Conservation (phyloP, 495 filamentous ascomycete species). For the Podospora didyma region DNA sequence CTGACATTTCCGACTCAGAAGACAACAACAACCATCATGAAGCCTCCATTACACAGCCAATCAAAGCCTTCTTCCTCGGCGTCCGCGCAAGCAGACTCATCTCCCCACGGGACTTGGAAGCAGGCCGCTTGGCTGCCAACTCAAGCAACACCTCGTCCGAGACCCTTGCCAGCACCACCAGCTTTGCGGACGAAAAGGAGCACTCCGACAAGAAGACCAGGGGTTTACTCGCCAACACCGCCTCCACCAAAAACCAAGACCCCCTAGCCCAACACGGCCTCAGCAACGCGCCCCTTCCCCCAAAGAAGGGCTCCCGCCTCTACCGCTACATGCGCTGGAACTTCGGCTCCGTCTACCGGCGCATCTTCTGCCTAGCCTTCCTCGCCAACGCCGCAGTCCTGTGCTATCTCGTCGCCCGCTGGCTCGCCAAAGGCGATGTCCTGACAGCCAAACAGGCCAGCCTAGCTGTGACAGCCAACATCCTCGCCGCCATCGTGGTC, state of each 20-base stretch:
- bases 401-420: constrained; percentile 11
- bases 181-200: background rate
- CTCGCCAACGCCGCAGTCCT: constrained; percentile 27
- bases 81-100: constrained; percentile 6
- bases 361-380: constrained; percentile 31
- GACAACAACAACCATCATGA: constrained; percentile 12
- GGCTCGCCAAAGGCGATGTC: background rate
- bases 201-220: constrained; percentile 3
- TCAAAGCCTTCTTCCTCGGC: constrained; percentile 16
- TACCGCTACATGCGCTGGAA: constrained; percentile 32
- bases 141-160: background rate
- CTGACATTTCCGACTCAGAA: constrained; percentile 1
- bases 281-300: constrained; percentile 18
- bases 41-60: constrained; percentile 13
- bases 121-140: background rate
- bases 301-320: constrained; percentile 23
- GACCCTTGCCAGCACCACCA: background rate
- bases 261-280: constrained; percentile 13
- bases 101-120: constrained; percentile 12
- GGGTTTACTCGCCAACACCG: too few species aligned
- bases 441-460: constrained; percentile 23
- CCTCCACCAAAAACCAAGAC: constrained; percentile 6
- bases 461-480: constrained; percentile 45
- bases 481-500: constrained; percentile 51
- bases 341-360: constrained; percentile 34